phyloP scores from a whole-genome alignment of 1,284 basidiomycete genomes.

The Naganishia sp. region DNA sequence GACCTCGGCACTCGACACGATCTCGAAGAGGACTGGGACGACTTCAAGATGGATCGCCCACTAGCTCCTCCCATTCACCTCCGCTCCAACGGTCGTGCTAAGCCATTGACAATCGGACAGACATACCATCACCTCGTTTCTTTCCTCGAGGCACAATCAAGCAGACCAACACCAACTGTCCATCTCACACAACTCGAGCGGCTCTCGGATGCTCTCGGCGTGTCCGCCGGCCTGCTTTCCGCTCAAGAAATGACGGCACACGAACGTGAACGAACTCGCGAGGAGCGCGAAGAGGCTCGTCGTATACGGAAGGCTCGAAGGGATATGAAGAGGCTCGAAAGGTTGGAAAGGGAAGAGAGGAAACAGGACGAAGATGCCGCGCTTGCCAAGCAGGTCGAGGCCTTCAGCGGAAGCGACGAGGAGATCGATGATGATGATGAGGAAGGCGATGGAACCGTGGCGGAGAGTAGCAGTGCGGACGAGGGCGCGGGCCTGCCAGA shows the following conservation, averaged over 20 bases:
- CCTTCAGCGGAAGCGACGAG: conserved; percentile 17
- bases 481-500: conserved; percentile 29
- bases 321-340: conserved; percentile 27
- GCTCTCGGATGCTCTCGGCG: conserved; percentile 50
- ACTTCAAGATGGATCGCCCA: conserved; percentile 47
- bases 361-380: conserved; percentile 15
- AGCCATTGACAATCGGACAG: conserved; percentile 38
- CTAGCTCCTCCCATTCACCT: conserved; percentile 49
- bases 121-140: conserved; percentile 42
- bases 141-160: conserved; percentile 38
- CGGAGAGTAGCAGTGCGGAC: conserved; percentile 25
- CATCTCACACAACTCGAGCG: conserved; percentile 51
- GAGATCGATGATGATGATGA: conserved; percentile 13
- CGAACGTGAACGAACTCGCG: conserved; percentile 23
- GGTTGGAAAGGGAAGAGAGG: conserved; percentile 22
- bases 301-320: conserved; percentile 21
- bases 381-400: conserved; percentile 25
- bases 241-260: conserved; percentile 32
- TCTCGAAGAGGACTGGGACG: not conserved
- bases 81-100: conserved; percentile 40
- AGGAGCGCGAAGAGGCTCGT: conserved; percentile 30
- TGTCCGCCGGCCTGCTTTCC: conserved; percentile 46
- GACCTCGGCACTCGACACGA: too few species aligned
- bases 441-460: conserved; percentile 6
- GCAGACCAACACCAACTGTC: conserved; percentile 35